Percentiles rank a stretch among this genome's conserved stretches.
phyloP scores from a whole-genome alignment of 2,329 filamentous ascomycete genomes.

The Aspergillus bombycis region DNA sequence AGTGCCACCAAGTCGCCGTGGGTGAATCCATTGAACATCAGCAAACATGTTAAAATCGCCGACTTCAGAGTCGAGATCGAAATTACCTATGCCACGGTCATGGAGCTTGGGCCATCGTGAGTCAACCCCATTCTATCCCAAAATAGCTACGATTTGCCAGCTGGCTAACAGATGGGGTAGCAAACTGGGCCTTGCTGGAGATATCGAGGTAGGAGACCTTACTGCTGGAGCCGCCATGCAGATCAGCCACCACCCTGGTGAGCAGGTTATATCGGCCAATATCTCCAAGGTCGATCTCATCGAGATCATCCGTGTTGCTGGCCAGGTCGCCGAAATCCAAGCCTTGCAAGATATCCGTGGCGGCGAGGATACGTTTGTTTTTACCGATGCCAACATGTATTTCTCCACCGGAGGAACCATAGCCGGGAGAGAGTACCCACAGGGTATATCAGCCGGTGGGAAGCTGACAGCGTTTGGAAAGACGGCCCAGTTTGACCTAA shows the following conservation, averaged over 20 bases:
- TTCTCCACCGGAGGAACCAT: not conserved
- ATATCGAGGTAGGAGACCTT: not conserved
- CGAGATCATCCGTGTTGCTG: not conserved
- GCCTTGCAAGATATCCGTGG: not conserved
- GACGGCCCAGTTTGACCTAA: not conserved
- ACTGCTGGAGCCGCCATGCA: not conserved
- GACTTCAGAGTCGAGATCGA: not conserved
- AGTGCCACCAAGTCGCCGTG: not conserved
- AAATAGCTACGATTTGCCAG: not conserved
- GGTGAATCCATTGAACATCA: conserved; percentile 2
- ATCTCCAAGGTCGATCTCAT: not conserved
- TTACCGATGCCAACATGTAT: not conserved
- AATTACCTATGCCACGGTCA: not conserved
- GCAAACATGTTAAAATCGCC: conserved; percentile 1
- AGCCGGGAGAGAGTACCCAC: not conserved
- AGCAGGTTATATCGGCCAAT: not conserved
- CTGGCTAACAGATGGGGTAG: not conserved
- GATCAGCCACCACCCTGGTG: not conserved
- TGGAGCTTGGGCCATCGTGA: not conserved
- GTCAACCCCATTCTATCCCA: not conserved
- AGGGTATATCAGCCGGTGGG: not conserved
- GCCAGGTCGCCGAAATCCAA: not conserved
- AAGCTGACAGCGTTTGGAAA: conserved; percentile 3
- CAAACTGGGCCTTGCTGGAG: not conserved
- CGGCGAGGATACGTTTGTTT: not conserved